Conservation (phyloP, 2,329 filamentous ascomycete species). For the Plenodomus biglobosus region DNA sequence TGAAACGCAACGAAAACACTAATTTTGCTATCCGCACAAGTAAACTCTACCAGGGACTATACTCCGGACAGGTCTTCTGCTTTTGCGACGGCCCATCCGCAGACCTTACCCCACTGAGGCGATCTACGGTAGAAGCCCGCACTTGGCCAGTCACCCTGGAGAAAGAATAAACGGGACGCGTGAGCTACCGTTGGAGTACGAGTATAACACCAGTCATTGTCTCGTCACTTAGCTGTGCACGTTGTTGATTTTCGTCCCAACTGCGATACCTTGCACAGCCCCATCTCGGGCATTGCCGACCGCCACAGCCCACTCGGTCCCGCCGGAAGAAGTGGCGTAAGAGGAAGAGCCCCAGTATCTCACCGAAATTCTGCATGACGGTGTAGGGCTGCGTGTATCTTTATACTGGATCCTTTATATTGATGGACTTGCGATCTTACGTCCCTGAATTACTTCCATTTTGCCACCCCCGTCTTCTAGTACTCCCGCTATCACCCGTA, state of each 20-base stretch:
- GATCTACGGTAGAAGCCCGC: constrained; percentile 33
- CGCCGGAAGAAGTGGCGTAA: constrained; percentile 32
- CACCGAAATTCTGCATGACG: constrained; percentile 34
- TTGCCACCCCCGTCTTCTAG: constrained; percentile 41
- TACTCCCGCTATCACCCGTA: constrained; percentile 27
- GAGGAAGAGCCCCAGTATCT: constrained; percentile 23
- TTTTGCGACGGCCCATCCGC: constrained; percentile 29
- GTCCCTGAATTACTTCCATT: constrained; percentile 28
- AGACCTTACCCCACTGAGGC: constrained; percentile 36
- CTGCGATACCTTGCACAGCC: constrained; percentile 34
- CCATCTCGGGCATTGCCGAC: constrained; percentile 36
- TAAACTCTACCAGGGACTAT: constrained; percentile 20
- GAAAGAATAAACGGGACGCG: constrained; percentile 27
- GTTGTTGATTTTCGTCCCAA: constrained; percentile 25
- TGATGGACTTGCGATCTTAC: constrained; percentile 27
- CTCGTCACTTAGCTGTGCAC: constrained; percentile 26
- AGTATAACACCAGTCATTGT: constrained; percentile 33
- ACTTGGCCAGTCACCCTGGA: constrained; percentile 31
- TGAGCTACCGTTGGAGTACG: constrained; percentile 22
- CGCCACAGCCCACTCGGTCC: constrained; percentile 33
- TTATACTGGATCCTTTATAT: constrained; percentile 36
- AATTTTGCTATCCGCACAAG: constrained; percentile 15
- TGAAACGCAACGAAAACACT: constrained; percentile 11
- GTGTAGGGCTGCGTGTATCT: constrained; percentile 30
- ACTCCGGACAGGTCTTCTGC: constrained; percentile 23